Conservation (phyloP, 768 basidiomycete genomes). For the Tulasnella sp. region DNA sequence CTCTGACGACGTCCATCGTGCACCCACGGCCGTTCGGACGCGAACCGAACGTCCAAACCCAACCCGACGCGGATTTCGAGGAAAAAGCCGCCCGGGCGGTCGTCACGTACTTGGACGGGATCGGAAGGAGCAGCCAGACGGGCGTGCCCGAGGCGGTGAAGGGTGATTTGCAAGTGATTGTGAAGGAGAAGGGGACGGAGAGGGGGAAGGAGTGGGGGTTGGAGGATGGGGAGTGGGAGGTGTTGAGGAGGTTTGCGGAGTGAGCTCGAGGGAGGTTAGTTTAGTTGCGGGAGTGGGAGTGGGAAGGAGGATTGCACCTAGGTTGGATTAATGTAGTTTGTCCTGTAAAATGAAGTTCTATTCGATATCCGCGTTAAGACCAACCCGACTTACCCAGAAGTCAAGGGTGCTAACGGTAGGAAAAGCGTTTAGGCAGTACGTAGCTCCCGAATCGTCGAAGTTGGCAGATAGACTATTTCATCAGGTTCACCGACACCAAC, state of each 20-base stretch:
- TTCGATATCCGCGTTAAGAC: too few species aligned
- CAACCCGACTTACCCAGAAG: too few species aligned
- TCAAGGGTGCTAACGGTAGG: too few species aligned
- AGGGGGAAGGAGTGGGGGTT: conserved; percentile 22
- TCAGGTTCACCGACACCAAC: too few species aligned
- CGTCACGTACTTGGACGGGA: conserved; percentile 12
- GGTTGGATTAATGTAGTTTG: too few species aligned
- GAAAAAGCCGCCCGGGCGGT: conserved; percentile 14
- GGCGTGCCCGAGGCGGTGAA: conserved; percentile 1
- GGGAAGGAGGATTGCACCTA: too few species aligned
- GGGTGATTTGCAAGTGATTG: neutral
- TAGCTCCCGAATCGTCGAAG: too few species aligned
- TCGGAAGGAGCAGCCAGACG: neutral
- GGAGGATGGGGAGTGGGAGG: conserved; percentile 23
- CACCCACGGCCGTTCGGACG: neutral
- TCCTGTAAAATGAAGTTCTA: too few species aligned
- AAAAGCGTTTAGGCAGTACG: too few species aligned
- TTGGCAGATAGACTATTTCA: too few species aligned
- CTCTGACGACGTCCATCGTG: neutral
- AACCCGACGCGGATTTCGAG: conserved; percentile 12
- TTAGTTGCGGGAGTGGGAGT: too few species aligned
- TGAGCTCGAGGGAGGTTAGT: neutral
- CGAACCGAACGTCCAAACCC: neutral
- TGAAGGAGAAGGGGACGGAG: neutral
- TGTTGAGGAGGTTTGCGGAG: conserved; percentile 16